Percentiles rank a stretch among this genome's conserved stretches.
Evolutionary conservation across 2,329 filamentous ascomycete species (phyloP).

Genomic region (Biscogniauxia marginata): DNA sequence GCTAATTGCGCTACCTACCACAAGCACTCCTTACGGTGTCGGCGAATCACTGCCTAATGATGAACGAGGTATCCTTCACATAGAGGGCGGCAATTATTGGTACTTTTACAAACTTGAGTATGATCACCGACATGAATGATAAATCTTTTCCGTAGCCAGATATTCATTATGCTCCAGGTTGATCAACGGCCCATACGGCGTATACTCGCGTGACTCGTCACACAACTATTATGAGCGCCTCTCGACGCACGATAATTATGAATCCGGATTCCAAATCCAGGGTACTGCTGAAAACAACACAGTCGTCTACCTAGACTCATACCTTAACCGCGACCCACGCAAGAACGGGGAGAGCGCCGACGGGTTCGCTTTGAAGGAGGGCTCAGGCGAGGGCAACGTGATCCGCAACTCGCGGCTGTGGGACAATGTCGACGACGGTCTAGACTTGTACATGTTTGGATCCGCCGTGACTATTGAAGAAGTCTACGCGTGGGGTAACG

Average conservation of each 20-base stretch:
- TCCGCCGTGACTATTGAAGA: conserved; percentile 42
- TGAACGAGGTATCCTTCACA: conserved; percentile 47
- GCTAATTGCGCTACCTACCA: neutral
- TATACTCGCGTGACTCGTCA: conserved; percentile 36
- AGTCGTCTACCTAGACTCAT: conserved; percentile 44
- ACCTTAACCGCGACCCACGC: conserved; percentile 45
- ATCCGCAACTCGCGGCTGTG: conserved; percentile 45
- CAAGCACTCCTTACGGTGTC: conserved; percentile 40
- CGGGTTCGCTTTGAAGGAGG: conserved; percentile 48
- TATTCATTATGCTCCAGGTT: conserved; percentile 11
- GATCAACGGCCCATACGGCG: conserved; percentile 38
- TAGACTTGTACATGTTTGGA: conserved; percentile 43
- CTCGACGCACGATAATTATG: conserved; percentile 37
- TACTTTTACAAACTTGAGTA: conserved; percentile 40
- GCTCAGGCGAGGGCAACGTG: conserved; percentile 44
- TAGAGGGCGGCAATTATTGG: conserved; percentile 45
- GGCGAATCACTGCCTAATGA: conserved; percentile 38
- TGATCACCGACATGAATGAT: neutral
- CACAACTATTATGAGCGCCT: conserved; percentile 39
- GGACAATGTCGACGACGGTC: conserved; percentile 51
- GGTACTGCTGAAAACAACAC: conserved; percentile 36
- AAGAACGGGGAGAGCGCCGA: conserved; percentile 53
- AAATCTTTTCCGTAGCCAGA: neutral
- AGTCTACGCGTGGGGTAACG: conserved; percentile 44
- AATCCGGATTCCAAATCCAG: conserved; percentile 36